A percentile compares a stretch with the other conserved stretches of the same genome.
These are phyloP conservation scores for Capsicum baccatum DNA, from an alignment of 257 asterid genomes.

Conservation along the genomic window DNA sequence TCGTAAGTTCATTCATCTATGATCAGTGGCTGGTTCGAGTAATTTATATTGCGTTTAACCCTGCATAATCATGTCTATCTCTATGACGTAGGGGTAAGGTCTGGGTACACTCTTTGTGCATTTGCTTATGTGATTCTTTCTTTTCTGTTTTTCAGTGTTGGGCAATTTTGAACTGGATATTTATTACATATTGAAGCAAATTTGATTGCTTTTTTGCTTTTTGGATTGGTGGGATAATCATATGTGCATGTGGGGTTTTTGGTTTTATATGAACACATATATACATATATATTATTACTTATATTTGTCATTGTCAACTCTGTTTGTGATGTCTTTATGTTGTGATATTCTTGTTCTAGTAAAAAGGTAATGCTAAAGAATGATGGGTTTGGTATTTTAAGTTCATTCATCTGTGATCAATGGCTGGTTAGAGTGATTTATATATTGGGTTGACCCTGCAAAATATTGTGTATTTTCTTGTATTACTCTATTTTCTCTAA, in stretches of 20 bases:
- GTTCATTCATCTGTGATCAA: conserved; percentile 14
- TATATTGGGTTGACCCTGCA: neutral
- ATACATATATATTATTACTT: neutral
- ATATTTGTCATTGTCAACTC: neutral
- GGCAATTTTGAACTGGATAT: neutral
- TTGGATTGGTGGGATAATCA: neutral
- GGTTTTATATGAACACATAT: neutral
- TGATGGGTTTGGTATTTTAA: neutral
- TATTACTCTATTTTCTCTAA: neutral
- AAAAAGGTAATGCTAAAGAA: neutral
- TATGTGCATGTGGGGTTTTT: neutral
- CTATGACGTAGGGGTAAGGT: no score
- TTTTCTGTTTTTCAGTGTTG: neutral
- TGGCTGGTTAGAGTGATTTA: neutral
- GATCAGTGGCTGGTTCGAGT: neutral
- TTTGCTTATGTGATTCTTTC: neutral
- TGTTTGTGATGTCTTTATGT: conserved; percentile 2
- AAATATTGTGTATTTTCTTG: neutral
- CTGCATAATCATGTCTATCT: neutral
- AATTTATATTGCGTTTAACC: neutral
- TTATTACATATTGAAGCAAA: neutral
- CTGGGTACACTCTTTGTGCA: neutral
- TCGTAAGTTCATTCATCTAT: neutral
- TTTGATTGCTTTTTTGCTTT: neutral
- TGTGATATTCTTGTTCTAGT: neutral